Evolutionary conservation across 2,329 filamentous ascomycete species (phyloP).

Genomic region (Fusarium coffeatum): DNA sequence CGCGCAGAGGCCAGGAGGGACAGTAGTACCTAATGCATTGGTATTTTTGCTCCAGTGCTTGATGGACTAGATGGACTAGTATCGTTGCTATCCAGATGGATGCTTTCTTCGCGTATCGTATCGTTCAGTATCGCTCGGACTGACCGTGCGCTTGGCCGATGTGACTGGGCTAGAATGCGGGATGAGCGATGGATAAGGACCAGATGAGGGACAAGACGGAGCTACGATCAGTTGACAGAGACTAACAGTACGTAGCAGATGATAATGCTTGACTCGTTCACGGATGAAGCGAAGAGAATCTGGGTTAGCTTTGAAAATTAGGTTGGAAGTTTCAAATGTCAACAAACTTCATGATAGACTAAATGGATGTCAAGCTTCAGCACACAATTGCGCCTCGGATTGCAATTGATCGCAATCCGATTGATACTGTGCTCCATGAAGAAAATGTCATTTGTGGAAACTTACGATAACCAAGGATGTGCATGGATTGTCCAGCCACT

Average conservation of each 20-base stretch:
- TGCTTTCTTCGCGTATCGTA: conserved; percentile 4
- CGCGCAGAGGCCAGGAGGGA: conserved; percentile 4
- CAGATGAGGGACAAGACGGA: background rate
- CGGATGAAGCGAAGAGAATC: background rate
- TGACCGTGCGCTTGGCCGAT: conserved; percentile 4
- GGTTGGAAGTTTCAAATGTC: background rate
- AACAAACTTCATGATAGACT: background rate
- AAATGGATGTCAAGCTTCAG: background rate
- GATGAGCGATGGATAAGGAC: conserved; percentile 2
- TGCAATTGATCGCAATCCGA: background rate
- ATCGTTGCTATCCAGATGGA: conserved; percentile 1
- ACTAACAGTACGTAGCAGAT: background rate
- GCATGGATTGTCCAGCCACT: conserved; percentile 9
- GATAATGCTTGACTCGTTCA: background rate
- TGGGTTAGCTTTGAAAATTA: background rate
- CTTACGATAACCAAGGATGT: background rate
- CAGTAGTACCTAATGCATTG: background rate
- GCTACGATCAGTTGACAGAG: background rate
- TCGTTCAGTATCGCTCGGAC: conserved; percentile 6
- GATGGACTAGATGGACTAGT: background rate
- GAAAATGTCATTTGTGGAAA: background rate
- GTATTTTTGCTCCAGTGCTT: background rate
- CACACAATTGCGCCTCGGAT: background rate
- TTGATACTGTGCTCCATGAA: background rate
- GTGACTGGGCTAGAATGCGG: conserved; percentile 1